Conservation (phyloP, 2,329 filamentous ascomycete genomes). For the Fusarium sp. region DNA sequence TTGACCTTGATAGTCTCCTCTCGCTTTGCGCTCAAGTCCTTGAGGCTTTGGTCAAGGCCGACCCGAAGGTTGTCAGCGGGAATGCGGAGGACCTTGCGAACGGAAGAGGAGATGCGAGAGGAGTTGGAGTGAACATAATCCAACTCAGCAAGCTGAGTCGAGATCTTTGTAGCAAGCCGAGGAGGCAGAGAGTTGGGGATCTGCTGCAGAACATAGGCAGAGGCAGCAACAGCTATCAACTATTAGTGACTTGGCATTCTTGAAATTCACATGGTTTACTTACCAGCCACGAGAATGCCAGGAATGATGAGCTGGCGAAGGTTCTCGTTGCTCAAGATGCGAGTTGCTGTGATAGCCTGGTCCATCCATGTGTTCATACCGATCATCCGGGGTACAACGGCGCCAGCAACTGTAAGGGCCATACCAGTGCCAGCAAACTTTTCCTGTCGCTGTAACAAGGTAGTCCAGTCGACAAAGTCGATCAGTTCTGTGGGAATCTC, state of each 20-base stretch:
- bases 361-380: constrained; percentile 91
- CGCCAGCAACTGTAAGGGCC: constrained; percentile 90
- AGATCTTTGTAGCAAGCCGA: constrained; percentile 85
- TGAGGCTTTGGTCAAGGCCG: constrained; percentile 83
- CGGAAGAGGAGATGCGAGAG: constrained; percentile 81
- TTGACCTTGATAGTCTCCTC: constrained; percentile 86
- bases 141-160: constrained; percentile 78
- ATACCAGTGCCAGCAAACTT: constrained; percentile 94
- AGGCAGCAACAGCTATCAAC: constrained; percentile 72
- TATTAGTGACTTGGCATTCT: constrained; percentile 5
- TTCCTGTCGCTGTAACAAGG: constrained; percentile 87
- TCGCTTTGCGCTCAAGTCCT: constrained; percentile 80
- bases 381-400: constrained; percentile 82
- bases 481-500: constrained; percentile 86
- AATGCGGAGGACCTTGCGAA: constrained; percentile 87
- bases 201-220: constrained; percentile 83
- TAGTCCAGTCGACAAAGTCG: constrained; percentile 92
- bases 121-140: constrained; percentile 95
- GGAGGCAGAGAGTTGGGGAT: constrained; percentile 90
- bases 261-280: constrained; percentile 46
- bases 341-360: constrained; percentile 82
- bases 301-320: constrained; percentile 83
- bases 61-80: constrained; percentile 88
- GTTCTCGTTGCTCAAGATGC: constrained; percentile 82
- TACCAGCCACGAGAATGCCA: constrained; percentile 80